Percentiles rank a stretch among this genome's conserved stretches.
phyloP scores from a whole-genome alignment of 2,329 filamentous ascomycete species.

The Eurotiales sp. region DNA sequence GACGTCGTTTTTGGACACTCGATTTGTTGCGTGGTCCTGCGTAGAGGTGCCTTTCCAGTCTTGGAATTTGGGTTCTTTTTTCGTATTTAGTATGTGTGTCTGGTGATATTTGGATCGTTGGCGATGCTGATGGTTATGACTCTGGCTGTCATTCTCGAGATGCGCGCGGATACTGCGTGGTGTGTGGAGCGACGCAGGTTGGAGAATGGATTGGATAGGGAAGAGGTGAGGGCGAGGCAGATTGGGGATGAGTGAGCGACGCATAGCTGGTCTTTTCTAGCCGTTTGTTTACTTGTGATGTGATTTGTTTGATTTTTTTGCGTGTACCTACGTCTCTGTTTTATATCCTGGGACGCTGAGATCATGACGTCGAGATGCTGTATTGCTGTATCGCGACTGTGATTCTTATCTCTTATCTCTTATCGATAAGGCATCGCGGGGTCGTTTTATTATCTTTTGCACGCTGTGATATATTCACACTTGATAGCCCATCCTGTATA shows the following conservation, averaged over 20 bases:
- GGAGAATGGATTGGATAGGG: slow-evolving; percentile 19
- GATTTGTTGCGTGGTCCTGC: slow-evolving; percentile 32
- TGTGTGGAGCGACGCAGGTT: slow-evolving; percentile 15
- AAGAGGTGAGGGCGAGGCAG: slow-evolving; percentile 17
- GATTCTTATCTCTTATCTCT: slow-evolving; percentile 18
- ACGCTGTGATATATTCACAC: too few species aligned
- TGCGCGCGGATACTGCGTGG: slow-evolving; percentile 17
- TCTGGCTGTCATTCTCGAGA: slow-evolving; percentile 14
- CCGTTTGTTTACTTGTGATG: not conserved
- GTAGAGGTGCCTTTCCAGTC: slow-evolving; percentile 32
- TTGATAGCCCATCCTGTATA: too few species aligned
- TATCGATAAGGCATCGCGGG: too few species aligned
- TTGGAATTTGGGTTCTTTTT: slow-evolving; percentile 16
- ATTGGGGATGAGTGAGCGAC: slow-evolving; percentile 15
- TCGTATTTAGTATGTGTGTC: not conserved
- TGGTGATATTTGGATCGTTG: slow-evolving; percentile 2
- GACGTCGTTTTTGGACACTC: slow-evolving; percentile 27
- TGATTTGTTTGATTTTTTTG: not conserved
- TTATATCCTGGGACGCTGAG: too few species aligned
- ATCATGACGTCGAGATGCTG: slow-evolving; percentile 30
- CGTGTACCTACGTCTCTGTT: not conserved
- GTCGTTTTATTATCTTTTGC: too few species aligned
- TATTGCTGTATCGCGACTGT: slow-evolving; percentile 28
- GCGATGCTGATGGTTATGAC: not conserved
- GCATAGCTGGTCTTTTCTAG: slow-evolving; percentile 10